These are phyloP conservation scores for Astrephomene gubernaculifera DNA, from an alignment of 139 green algal genomes.

Conservation along the genomic window DNA sequence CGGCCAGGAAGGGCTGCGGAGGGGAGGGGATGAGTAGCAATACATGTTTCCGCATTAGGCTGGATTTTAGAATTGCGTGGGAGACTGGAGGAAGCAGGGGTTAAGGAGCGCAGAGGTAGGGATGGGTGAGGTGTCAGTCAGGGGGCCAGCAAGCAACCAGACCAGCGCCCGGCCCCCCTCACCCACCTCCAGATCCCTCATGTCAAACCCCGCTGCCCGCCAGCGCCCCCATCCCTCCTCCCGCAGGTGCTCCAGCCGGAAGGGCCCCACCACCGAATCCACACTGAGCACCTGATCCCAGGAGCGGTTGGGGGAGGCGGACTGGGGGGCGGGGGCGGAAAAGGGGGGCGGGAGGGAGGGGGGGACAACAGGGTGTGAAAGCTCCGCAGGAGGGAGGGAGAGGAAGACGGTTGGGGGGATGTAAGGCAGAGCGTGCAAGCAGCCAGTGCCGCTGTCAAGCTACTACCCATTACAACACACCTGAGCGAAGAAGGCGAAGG, in stretches of 20 bases:
- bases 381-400: not conserved
- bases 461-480: not conserved
- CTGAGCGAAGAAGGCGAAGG: not conserved
- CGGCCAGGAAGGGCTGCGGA: constrained; percentile 2
- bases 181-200: constrained; percentile 5
- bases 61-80: too few species aligned
- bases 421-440: not conserved
- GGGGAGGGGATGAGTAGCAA: too few species aligned
- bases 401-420: not conserved
- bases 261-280: not conserved
- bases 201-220: not conserved
- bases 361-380: too few species aligned
- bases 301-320: not conserved
- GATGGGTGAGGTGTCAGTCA: not conserved
- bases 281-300: not conserved
- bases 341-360: too few species aligned
- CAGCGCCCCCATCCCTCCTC: not conserved
- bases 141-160: not conserved
- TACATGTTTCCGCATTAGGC: too few species aligned
- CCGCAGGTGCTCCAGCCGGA: constrained; percentile 21
- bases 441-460: not conserved
- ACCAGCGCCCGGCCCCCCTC: too few species aligned
- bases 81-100: not conserved
- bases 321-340: too few species aligned
- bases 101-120: not conserved